Percentiles rank a stretch among this genome's conserved stretches.
These are phyloP conservation scores for Carpinus viminea DNA, from an alignment of 306 rosid genomes.

Conservation along the genomic window DNA sequence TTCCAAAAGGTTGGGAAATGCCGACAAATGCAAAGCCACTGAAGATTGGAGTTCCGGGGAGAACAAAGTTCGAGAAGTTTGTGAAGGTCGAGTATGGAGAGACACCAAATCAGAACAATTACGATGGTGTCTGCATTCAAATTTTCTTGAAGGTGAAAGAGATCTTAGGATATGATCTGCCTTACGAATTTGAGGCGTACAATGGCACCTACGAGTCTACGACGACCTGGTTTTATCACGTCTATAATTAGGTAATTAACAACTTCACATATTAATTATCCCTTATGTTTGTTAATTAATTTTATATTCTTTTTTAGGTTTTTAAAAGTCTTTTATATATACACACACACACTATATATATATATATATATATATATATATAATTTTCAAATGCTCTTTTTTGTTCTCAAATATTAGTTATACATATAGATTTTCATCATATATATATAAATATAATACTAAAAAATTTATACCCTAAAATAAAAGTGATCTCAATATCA, in stretches of 20 bases:
- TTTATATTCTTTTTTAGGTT: too few relatives aligned
- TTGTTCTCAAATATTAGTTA: too few relatives aligned
- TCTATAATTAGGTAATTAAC: conserved; percentile 32
- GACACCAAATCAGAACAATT: background rate
- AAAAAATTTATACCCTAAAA: too few relatives aligned
- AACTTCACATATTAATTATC: too few relatives aligned
- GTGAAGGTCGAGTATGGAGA: conserved; percentile 16
- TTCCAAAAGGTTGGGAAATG: conserved; percentile 38
- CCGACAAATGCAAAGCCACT: conserved; percentile 18
- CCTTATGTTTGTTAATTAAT: too few relatives aligned
- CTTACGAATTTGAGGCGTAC: background rate
- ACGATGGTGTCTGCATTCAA: conserved; percentile 31
- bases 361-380: too few relatives aligned
- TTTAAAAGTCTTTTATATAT: too few relatives aligned
- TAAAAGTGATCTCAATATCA: too few relatives aligned
- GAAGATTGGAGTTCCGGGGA: conserved; percentile 35
- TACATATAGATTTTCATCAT: too few relatives aligned
- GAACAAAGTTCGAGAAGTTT: conserved; percentile 11
- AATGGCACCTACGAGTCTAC: conserved; percentile 13
- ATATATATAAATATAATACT: too few relatives aligned
- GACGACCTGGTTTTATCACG: conserved; percentile 19
- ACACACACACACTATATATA: too few relatives aligned
- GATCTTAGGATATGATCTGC: conserved; percentile 14
- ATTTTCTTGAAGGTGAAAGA: background rate
- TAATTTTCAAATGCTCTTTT: too few relatives aligned